phyloP scores from a whole-genome alignment of 2,329 filamentous ascomycete species.

The Epichloe aotearoae region DNA sequence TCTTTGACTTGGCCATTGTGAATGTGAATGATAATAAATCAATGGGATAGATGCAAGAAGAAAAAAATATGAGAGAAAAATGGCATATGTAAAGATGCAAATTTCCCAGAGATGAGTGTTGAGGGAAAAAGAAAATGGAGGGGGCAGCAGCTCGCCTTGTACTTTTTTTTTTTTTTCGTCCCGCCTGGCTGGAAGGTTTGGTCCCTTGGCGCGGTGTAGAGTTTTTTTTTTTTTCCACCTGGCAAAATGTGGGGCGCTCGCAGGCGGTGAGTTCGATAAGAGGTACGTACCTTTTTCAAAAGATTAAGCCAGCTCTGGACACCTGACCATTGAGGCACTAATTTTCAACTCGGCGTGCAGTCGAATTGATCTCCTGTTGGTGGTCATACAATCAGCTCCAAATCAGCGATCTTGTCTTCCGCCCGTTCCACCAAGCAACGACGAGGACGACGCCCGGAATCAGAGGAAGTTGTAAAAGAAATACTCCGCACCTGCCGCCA shows the following conservation, averaged over 20 bases:
- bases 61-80: neutral
- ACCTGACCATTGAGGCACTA: conserved; percentile 16
- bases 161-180: conserved; percentile 8
- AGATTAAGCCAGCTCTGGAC: neutral
- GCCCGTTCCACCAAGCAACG: neutral
- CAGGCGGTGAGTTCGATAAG: conserved; percentile 21
- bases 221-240: conserved; percentile 19
- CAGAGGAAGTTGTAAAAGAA: neutral
- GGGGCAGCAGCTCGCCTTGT: conserved; percentile 4
- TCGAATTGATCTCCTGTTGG: neutral
- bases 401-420: neutral
- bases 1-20: conserved; percentile 54
- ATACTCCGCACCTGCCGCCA: conserved; percentile 24
- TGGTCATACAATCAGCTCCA: neutral
- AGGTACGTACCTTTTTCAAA: neutral
- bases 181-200: conserved; percentile 10
- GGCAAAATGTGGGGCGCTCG: conserved; percentile 19
- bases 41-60: neutral
- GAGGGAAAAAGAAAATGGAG: conserved; percentile 1
- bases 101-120: neutral
- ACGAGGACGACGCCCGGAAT: neutral
- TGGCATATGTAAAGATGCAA: neutral
- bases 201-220: conserved; percentile 3
- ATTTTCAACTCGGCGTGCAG: neutral
- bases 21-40: neutral